Evolutionary conservation across 495 filamentous ascomycete species (phyloP), one percentile per base, ranked within the genome.

Genomic region (Sabuloglossum arenarium): DNA sequence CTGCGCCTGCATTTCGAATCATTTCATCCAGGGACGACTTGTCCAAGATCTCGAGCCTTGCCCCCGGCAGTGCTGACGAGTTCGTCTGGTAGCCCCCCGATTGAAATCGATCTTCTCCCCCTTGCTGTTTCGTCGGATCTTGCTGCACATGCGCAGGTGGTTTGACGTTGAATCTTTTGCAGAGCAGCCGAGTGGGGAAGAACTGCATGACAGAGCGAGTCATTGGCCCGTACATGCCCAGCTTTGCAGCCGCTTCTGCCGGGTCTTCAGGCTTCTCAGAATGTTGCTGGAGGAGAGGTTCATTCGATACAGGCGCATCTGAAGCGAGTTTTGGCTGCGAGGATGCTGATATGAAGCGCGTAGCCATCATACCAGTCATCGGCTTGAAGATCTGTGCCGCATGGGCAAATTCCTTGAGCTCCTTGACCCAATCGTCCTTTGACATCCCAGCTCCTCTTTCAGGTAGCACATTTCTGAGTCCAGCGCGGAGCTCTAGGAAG

Each of bases 361-460:
- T 85, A 19, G 91, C 91, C 84, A 98, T 96, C 57, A 84, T 72
- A 0, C 86, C 87, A 28, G 83, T 84, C 73, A 94, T 82, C 0
- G 91, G 91, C 65, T 85, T 88, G 73, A 96, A 97, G 6, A 96
- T 89, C 62, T 82, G 75, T 6, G 93, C 91, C 29, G 87, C 90
- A 57, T 83, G 85, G 42, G 80, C 75, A 65, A 98, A 98, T 64
- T 98, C 93, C 43, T 79, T 67, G 53, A 94, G 73, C 66, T 98
- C 91, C 55, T 77, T 79, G 6, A 79, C 64, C 75, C 86, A 93
- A 55, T 89, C 86, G 53, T 88, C 80, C 34, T 74, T 79, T 50
- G 70, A 78, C 62, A 77, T 73, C 0, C 70, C 74, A 0, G 72
- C 61, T 0, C 70, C 67, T 25, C 79, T 73, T 58, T 81, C 69